Evolutionary conservation across 1,284 basidiomycete species (phyloP).

Genomic region (Porogramme epimiltina): DNA sequence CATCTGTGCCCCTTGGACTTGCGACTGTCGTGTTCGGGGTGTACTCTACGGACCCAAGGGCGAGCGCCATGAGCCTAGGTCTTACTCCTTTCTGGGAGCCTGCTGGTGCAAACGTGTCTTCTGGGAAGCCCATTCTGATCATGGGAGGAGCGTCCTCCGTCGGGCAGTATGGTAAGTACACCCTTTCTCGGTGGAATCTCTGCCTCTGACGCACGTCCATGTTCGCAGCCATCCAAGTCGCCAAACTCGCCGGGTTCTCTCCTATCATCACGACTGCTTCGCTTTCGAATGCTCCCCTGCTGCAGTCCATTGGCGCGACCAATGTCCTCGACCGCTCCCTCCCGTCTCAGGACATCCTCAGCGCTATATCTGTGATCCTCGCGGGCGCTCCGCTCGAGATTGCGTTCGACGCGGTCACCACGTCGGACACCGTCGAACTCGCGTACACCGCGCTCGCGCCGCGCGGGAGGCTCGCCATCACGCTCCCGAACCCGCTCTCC

Average conservation of each 20-base stretch:
- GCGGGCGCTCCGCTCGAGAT: constrained; percentile 29
- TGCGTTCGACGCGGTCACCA: constrained; percentile 37
- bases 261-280: constrained; percentile 55
- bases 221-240: constrained; percentile 38
- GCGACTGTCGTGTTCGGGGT: constrained; percentile 42
- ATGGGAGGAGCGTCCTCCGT: constrained; percentile 37
- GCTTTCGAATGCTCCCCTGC: constrained; percentile 36
- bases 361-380: constrained; percentile 7
- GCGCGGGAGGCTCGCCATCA: constrained; percentile 14
- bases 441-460: constrained; percentile 22
- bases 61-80: neutral
- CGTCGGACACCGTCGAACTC: constrained; percentile 12
- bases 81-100: constrained; percentile 17
- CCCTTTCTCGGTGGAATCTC: no score
- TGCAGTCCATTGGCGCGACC: constrained; percentile 54
- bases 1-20: constrained; percentile 41
- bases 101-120: constrained; percentile 23
- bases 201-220: no score
- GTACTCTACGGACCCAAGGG: constrained; percentile 33
- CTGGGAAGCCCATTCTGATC: constrained; percentile 31
- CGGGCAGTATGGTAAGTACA: constrained; percentile 33
- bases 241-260: constrained; percentile 49
- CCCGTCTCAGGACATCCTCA: constrained; percentile 25
- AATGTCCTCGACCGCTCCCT: constrained; percentile 47
- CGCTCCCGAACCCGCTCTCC: neutral